Conservation (phyloP, 2,329 filamentous ascomycete species). For the Talaromyces verruculosus region DNA sequence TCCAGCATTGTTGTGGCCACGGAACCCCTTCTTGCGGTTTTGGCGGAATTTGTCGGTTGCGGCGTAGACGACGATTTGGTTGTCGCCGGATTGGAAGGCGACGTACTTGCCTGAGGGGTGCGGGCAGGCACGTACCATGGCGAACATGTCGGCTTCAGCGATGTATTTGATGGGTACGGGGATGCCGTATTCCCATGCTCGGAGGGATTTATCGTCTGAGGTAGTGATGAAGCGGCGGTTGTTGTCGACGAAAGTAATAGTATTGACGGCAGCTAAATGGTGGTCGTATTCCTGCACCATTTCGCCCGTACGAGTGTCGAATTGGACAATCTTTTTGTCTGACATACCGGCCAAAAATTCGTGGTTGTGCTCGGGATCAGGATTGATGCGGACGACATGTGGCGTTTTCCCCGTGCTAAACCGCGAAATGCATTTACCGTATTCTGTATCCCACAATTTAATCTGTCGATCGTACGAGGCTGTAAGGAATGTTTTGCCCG, state of each 20-base stretch:
- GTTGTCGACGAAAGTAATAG: slow-evolving; percentile 92
- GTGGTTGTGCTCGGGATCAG: slow-evolving; percentile 69
- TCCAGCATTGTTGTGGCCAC: slow-evolving; percentile 93
- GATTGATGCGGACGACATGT: slow-evolving; percentile 93
- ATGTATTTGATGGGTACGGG: slow-evolving; percentile 98
- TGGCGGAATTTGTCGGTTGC: slow-evolving; percentile 94
- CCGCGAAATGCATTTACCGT: slow-evolving; percentile 78
- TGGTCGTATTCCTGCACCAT: slow-evolving; percentile 98
- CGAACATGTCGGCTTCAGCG: slow-evolving; percentile 96
- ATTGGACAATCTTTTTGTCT: slow-evolving; percentile 98
- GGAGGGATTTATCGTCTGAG: slow-evolving; percentile 91
- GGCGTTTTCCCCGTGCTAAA: slow-evolving; percentile 95
- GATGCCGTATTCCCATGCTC: slow-evolving; percentile 98
- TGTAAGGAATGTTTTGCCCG: slow-evolving; percentile 82
- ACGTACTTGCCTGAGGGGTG: slow-evolving; percentile 94
- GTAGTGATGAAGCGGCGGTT: slow-evolving; percentile 96
- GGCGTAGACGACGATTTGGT: slow-evolving; percentile 94
- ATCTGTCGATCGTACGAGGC: slow-evolving; percentile 93
- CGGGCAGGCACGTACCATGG: slow-evolving; percentile 78
- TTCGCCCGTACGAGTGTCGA: slow-evolving; percentile 79
- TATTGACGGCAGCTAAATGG: slow-evolving; percentile 96
- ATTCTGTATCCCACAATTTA: slow-evolving; percentile 98
- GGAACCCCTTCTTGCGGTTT: slow-evolving; percentile 94
- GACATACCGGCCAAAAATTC: slow-evolving; percentile 97
- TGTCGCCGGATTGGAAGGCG: slow-evolving; percentile 89